Conservation (phyloP, 2,329 filamentous ascomycete species). For the Cucurbitaria berberidis region DNA sequence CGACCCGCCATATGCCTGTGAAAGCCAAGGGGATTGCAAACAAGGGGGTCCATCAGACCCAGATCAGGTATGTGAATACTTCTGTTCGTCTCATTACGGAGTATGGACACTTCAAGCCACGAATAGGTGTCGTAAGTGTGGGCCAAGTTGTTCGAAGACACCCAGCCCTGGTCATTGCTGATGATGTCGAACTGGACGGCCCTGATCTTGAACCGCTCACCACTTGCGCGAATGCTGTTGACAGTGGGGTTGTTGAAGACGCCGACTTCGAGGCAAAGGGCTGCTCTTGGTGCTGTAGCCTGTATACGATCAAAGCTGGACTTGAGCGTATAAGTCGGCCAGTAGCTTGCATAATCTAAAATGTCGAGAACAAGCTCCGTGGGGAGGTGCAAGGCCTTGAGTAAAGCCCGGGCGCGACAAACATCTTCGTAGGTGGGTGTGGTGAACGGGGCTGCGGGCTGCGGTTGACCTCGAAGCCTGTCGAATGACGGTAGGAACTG, state of each 20-base stretch:
- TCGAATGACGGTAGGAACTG: constrained; percentile 1
- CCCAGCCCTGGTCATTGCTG: constrained; percentile 44
- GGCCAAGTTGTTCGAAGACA: constrained; percentile 31
- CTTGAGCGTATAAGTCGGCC: constrained; percentile 17
- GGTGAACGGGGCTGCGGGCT: background rate
- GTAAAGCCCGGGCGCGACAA: constrained; percentile 25
- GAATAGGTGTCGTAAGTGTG: constrained; percentile 34
- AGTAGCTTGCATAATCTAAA: constrained; percentile 37
- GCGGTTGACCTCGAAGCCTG: constrained; percentile 1
- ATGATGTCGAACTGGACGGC: constrained; percentile 31
- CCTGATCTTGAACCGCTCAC: constrained; percentile 29
- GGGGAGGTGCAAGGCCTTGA: constrained; percentile 31
- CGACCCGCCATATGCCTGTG: constrained; percentile 6
- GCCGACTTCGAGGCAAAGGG: constrained; percentile 22
- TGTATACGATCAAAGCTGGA: background rate
- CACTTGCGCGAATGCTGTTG: constrained; percentile 1
- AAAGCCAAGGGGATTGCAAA: constrained; percentile 7
- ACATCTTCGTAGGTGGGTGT: constrained; percentile 33
- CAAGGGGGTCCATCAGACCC: constrained; percentile 3
- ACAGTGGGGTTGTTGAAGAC: constrained; percentile 17
- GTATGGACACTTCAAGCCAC: constrained; percentile 42
- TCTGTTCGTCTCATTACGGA: constrained; percentile 21
- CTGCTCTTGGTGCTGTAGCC: constrained; percentile 19
- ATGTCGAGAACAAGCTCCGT: constrained; percentile 40
- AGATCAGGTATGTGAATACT: constrained; percentile 7